Evolutionary conservation across 1,139 yeast genomes (phyloP).

Genomic region (Eremothecium cymbalariae): DNA sequence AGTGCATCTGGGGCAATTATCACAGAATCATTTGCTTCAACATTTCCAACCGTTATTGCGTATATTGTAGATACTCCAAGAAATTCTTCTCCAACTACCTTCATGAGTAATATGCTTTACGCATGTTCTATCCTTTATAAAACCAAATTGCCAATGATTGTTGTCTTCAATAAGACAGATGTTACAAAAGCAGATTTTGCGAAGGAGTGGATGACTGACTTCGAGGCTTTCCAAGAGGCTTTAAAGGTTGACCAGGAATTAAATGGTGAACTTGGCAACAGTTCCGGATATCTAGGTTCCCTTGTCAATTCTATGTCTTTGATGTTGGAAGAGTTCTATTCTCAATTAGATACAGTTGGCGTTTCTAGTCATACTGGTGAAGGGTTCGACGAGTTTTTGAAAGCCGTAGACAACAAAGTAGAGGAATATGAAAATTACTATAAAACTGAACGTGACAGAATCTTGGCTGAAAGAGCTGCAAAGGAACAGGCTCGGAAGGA

Average conservation of each 20-base stretch:
- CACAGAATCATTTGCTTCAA: conserved; percentile 92
- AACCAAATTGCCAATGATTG: conserved; percentile 92
- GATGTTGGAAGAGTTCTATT: conserved; percentile 93
- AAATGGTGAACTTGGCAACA: conserved; percentile 56
- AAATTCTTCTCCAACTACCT: conserved; percentile 88
- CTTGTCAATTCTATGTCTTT: conserved; percentile 89
- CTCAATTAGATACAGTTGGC: conserved; percentile 83
- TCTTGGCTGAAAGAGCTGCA: conserved; percentile 67
- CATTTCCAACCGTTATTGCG: conserved; percentile 92
- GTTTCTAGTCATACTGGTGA: conserved; percentile 89
- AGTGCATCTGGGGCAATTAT: conserved; percentile 95
- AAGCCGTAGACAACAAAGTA: conserved; percentile 75
- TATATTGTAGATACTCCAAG: conserved; percentile 96
- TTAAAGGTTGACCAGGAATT: conserved; percentile 53
- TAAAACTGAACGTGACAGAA: conserved; percentile 77
- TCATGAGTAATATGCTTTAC: conserved; percentile 95
- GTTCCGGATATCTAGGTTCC: conserved; percentile 92
- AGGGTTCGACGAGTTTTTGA: conserved; percentile 86
- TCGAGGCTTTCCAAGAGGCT: conserved; percentile 82
- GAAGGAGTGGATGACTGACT: conserved; percentile 96
- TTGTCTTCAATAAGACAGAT: conserved; percentile 94
- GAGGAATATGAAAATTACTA: conserved; percentile 82
- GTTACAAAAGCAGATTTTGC: conserved; percentile 79
- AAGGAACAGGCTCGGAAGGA: conserved; percentile 68
- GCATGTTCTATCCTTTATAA: conserved; percentile 96